A percentile compares a stretch with the other conserved stretches of the same genome.
These are phyloP conservation scores for Fusarium chuoi DNA, from an alignment of 2,329 filamentous ascomycete species.

Conservation along the genomic window DNA sequence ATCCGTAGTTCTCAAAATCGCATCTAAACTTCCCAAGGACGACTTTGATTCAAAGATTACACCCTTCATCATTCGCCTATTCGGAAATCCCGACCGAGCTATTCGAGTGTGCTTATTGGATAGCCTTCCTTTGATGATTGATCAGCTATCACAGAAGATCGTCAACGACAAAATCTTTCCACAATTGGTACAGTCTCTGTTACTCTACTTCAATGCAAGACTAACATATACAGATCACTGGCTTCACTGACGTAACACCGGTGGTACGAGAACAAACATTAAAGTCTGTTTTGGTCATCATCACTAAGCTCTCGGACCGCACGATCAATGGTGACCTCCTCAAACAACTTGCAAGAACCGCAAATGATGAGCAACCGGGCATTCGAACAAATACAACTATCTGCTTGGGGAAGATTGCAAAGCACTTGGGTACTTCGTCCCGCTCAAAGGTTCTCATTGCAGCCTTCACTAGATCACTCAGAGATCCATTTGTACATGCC, in stretches of 20 bases:
- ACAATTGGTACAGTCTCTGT: constrained; percentile 72
- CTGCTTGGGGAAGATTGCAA: constrained; percentile 94
- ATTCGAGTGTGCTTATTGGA: constrained; percentile 92
- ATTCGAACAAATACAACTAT: constrained; percentile 99
- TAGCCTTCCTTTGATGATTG: constrained; percentile 89
- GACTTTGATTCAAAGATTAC: constrained; percentile 88
- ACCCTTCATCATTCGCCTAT: constrained; percentile 87
- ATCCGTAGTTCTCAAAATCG: constrained; percentile 88
- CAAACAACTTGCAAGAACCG: constrained; percentile 90
- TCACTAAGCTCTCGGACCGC: constrained; percentile 89
- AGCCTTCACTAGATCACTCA: constrained; percentile 87
- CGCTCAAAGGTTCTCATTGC: constrained; percentile 91
- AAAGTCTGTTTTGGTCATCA: constrained; percentile 89
- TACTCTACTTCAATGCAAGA: background rate
- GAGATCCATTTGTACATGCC: constrained; percentile 95
- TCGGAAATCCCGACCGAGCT: constrained; percentile 90
- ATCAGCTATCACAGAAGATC: constrained; percentile 84
- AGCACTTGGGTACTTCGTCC: constrained; percentile 81
- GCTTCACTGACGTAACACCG: constrained; percentile 91
- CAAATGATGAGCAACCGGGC: constrained; percentile 96
- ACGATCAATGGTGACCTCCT: constrained; percentile 94
- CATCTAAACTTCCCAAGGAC: constrained; percentile 84
- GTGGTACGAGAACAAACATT: constrained; percentile 95
- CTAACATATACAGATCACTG: constrained; percentile 73
- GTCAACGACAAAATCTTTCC: constrained; percentile 98